Evolutionary conservation across 352 stramenopile species (phyloP).

Genomic region (Phytophthora citricola): DNA sequence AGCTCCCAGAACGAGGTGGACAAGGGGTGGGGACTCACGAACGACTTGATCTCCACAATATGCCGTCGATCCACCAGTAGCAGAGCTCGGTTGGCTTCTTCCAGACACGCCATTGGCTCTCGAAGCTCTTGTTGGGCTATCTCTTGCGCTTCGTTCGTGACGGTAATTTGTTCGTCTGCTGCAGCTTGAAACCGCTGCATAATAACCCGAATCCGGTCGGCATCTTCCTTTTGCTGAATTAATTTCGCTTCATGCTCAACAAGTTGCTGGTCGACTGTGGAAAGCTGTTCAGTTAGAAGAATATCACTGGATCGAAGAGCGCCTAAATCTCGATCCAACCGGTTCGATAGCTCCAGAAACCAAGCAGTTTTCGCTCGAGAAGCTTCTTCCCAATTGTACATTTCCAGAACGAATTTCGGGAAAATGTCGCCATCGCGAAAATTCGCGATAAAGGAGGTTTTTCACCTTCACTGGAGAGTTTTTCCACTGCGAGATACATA

Average conservation of each 20-base stretch:
- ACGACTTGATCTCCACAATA: slow-evolving; percentile 88
- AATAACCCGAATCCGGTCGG: slow-evolving; percentile 53
- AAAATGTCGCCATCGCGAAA: slow-evolving; percentile 35
- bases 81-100: slow-evolving; percentile 71
- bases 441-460: slow-evolving; percentile 5
- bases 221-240: slow-evolving; percentile 50
- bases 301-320: slow-evolving; percentile 30
- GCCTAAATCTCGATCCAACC: slow-evolving; percentile 29
- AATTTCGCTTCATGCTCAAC: slow-evolving; percentile 32
- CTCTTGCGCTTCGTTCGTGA: slow-evolving; percentile 73
- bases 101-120: slow-evolving; percentile 64
- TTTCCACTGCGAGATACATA: slow-evolving; percentile 35
- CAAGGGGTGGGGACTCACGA: slow-evolving; percentile 73
- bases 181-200: slow-evolving; percentile 67
- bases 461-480: slow-evolving; percentile 3
- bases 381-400: slow-evolving; percentile 27
- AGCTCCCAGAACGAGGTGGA: slow-evolving; percentile 74
- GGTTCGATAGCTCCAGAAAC: slow-evolving; percentile 34
- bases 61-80: slow-evolving; percentile 74
- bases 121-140: slow-evolving; percentile 61
- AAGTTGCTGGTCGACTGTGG: slow-evolving; percentile 34
- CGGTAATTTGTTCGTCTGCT: slow-evolving; percentile 66
- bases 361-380: slow-evolving; percentile 21
- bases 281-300: slow-evolving; percentile 30
- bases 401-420: slow-evolving; percentile 27